phyloP scores from a whole-genome alignment of 306 rosid species.

The Begonia masoniana region DNA sequence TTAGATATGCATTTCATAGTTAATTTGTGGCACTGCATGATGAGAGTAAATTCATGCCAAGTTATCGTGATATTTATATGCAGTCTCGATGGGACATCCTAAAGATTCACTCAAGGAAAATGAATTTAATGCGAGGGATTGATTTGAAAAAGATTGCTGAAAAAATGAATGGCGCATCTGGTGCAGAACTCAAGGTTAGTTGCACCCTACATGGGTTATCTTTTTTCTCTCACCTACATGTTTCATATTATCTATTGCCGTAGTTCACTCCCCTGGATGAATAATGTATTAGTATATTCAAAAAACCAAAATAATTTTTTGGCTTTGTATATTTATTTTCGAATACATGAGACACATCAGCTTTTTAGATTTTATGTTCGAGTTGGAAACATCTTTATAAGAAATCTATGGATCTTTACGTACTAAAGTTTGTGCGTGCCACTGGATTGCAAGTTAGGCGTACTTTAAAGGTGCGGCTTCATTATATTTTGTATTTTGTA shows the following conservation, averaged over 20 bases:
- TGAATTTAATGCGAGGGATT: slow-evolving; percentile 99
- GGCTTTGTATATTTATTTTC: too few species aligned
- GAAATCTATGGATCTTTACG: too few species aligned
- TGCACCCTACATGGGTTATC: neutral
- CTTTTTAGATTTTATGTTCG: too few species aligned
- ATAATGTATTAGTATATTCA: too few species aligned
- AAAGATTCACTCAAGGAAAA: slow-evolving; percentile 96
- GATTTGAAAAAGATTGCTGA: slow-evolving; percentile 97
- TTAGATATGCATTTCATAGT: neutral
- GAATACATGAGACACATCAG: too few species aligned
- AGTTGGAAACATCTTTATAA: too few species aligned
- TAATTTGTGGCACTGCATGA: neutral
- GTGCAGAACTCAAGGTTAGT: slow-evolving; percentile 94
- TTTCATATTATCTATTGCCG: too few species aligned
- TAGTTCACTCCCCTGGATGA: too few species aligned
- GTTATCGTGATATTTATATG: slow-evolving; percentile 7
- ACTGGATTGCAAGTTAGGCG: too few species aligned
- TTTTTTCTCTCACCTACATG: neutral
- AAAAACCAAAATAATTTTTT: too few species aligned
- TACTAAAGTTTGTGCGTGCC: too few species aligned
- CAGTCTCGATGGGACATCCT: slow-evolving; percentile 92
- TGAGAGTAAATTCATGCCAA: neutral
- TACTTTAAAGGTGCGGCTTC: too few species aligned
- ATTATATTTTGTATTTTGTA: slow-evolving; percentile 10
- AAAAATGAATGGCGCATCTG: slow-evolving; percentile 99